Evolutionary conservation across 2,329 filamentous ascomycete species (phyloP).

Genomic region (Botrytis porri): DNA sequence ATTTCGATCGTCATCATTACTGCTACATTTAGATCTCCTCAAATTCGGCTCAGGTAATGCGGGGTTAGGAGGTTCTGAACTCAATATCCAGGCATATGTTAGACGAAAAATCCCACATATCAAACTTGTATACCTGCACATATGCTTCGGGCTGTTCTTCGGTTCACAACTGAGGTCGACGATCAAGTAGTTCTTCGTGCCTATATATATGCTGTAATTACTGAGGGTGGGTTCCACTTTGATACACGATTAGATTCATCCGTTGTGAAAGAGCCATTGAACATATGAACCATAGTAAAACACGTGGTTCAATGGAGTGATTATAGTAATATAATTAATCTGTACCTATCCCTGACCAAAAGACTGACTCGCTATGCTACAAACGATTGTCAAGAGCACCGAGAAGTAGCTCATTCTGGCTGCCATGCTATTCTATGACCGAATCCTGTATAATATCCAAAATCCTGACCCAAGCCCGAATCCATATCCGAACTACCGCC

Average conservation of each 20-base stretch:
- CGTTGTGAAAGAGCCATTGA: neutral
- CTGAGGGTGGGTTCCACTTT: neutral
- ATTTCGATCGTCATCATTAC: neutral
- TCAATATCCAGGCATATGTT: neutral
- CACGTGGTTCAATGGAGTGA: neutral
- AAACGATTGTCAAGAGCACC: constrained; percentile 5
- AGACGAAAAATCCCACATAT: neutral
- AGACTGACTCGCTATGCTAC: constrained; percentile 1
- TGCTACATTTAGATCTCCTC: neutral
- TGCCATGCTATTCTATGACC: constrained; percentile 6
- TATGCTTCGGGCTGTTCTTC: neutral
- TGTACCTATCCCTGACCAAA: neutral
- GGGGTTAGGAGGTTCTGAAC: neutral
- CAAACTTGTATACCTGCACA: neutral
- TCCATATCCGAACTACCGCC: neutral
- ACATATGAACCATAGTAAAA: neutral
- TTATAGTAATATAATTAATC: neutral
- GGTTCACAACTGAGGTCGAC: neutral
- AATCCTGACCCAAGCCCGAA: neutral
- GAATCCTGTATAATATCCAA: neutral
- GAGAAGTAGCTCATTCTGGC: neutral
- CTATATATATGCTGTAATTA: neutral
- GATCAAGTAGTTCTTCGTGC: neutral
- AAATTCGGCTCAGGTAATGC: neutral
- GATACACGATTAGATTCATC: neutral